A percentile compares a stretch with the other conserved stretches of the same genome.
These are phyloP conservation scores for Penicillium sp. DNA, from an alignment of 2,329 filamentous ascomycete species.

Conservation along the genomic window DNA sequence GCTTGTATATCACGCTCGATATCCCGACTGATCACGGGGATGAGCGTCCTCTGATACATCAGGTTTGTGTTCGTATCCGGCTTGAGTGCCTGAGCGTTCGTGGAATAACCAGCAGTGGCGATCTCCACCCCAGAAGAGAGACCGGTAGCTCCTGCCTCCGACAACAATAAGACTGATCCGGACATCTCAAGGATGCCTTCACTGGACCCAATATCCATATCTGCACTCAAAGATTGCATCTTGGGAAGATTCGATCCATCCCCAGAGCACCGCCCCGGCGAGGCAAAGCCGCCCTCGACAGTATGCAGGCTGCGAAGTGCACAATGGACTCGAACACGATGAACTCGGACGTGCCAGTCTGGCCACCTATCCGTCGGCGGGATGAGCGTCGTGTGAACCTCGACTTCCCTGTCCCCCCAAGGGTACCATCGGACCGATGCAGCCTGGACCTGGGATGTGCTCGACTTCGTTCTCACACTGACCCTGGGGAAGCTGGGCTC, in stretches of 20 bases:
- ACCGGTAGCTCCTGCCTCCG: slow-evolving; percentile 3
- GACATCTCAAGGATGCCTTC: slow-evolving; percentile 3
- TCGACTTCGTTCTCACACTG: background rate
- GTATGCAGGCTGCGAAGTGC: slow-evolving; percentile 5
- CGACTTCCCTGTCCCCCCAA: slow-evolving; percentile 17
- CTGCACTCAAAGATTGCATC: background rate
- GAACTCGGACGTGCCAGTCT: slow-evolving; percentile 24
- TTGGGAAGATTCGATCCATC: slow-evolving; percentile 5
- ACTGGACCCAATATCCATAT: background rate
- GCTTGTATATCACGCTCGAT: background rate
- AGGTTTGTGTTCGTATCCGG: slow-evolving; percentile 15
- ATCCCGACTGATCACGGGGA: slow-evolving; percentile 6
- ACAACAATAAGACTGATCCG: slow-evolving; percentile 9
- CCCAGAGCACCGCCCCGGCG: background rate
- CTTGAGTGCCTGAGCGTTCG: slow-evolving; percentile 3
- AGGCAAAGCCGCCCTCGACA: slow-evolving; percentile 14
- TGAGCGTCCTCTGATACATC: slow-evolving; percentile 5
- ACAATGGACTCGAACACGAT: slow-evolving; percentile 12
- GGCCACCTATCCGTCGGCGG: slow-evolving; percentile 17
- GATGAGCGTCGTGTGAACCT: slow-evolving; percentile 16
- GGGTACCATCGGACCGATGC: slow-evolving; percentile 17
- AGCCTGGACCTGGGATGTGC: background rate
- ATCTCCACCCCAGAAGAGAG: background rate
- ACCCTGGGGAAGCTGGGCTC: slow-evolving; percentile 6
- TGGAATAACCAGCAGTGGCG: background rate